Evolutionary conservation across 2,329 filamentous ascomycete genomes (phyloP), one percentile per base, ranked within the genome.

Genomic region (Cordyceps farinosa): DNA sequence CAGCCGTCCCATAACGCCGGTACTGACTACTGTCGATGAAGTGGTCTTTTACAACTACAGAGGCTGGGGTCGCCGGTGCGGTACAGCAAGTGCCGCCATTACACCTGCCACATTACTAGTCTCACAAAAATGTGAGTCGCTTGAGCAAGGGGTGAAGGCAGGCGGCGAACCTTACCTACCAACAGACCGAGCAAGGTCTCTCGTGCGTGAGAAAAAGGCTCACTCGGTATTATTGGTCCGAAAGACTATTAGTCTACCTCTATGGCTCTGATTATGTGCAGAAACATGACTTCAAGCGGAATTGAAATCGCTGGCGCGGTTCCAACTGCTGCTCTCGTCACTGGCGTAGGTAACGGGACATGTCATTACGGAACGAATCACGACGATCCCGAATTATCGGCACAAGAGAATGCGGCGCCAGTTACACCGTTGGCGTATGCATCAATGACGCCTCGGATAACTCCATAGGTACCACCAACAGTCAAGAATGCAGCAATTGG

Each of bases 371-470:
- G 22, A 22, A 22, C 22, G 22, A 22, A 9, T 50, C 29, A 56
- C n/a, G 47, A 50, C 11, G 56, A 59, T 22, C 56, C 56, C n/a
- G 75, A 77, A 67, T 82, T 82, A 66, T 82, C 80, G 3, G 75
- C 78, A 64, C 80, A 82, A n/a, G 77, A 77, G 61, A 82, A 83
- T 0, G 79, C 79, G 47, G 71, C 72, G 40, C 76, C 76, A 62
- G 83, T 82, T 58, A 73, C 69, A 0, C 78, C 79, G 54, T 74
- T 74, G 4, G 75, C 77, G 68, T 84, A 85, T 1, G 82, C 81
- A 59, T 80, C 73, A 59, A 80, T 80, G 65, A 85, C 83, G 66
- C 80, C 74, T 62, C 80, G 74, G 30, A 84, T 76, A 2, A 82
- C 79, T 42, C 80, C 76, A 61, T 78, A 78, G 2, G 76, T 80